phyloP scores from a whole-genome alignment of 176 grass and related monocot genomes.

The Ananas comosus region DNA sequence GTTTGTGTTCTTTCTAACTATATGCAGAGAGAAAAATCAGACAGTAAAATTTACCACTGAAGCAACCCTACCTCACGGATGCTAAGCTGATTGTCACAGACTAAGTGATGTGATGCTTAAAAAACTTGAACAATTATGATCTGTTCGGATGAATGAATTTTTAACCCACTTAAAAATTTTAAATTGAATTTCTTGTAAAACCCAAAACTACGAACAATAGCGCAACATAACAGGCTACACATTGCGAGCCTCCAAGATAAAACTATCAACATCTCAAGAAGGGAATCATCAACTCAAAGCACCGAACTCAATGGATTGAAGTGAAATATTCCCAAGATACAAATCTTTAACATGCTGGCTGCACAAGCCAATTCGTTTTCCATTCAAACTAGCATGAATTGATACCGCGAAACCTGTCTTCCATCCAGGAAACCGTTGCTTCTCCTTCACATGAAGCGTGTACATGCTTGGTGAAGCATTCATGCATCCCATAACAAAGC shows the following conservation, averaged over 20 bases:
- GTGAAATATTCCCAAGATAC: slow-evolving; percentile 76
- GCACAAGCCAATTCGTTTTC: slow-evolving; percentile 73
- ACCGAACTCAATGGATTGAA: slow-evolving; percentile 85
- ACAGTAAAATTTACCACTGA: too few species aligned
- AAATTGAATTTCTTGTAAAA: too few species aligned
- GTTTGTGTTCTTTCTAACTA: too few species aligned
- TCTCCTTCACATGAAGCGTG: slow-evolving; percentile 68
- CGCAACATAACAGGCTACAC: not conserved
- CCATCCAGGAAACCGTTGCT: slow-evolving; percentile 76
- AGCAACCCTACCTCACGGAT: too few species aligned
- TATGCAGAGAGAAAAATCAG: too few species aligned
- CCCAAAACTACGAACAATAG: too few species aligned
- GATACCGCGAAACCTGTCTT: slow-evolving; percentile 80
- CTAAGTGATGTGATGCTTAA: too few species aligned
- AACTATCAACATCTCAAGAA: not conserved
- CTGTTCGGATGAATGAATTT: too few species aligned
- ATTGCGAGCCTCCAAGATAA: not conserved
- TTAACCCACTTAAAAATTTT: too few species aligned
- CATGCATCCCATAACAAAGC: slow-evolving; percentile 77
- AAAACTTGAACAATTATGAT: too few species aligned
- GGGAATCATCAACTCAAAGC: slow-evolving; percentile 36
- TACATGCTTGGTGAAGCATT: slow-evolving; percentile 71
- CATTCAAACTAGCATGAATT: slow-evolving; percentile 64
- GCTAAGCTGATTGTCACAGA: too few species aligned
- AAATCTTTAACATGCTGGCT: slow-evolving; percentile 87